Evolutionary conservation across 1,139 yeast species (phyloP).

Genomic region (Arxiozyma slooffiae): DNA sequence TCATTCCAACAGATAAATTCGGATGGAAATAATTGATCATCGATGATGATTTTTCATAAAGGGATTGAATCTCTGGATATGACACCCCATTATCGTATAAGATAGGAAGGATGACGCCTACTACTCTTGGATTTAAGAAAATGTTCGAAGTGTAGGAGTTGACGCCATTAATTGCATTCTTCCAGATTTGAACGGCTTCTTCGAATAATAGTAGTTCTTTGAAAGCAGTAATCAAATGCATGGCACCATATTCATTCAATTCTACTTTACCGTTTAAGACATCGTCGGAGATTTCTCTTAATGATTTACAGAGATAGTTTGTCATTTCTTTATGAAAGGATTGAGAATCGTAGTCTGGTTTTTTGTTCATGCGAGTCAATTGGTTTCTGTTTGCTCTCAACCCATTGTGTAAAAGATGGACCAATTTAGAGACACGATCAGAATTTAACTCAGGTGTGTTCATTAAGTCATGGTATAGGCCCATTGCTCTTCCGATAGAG

Average conservation of each 20-base stretch:
- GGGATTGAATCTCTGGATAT: constrained; percentile 48
- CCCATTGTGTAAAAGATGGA: constrained; percentile 41
- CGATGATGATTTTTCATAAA: constrained; percentile 37
- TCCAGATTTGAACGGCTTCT: constrained; percentile 49
- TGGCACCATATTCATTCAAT: constrained; percentile 45
- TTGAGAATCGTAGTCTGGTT: constrained; percentile 46
- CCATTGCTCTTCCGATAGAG: constrained; percentile 39
- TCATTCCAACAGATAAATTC: constrained; percentile 50
- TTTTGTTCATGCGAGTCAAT: constrained; percentile 40
- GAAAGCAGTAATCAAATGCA: constrained; percentile 49
- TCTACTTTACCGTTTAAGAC: constrained; percentile 33
- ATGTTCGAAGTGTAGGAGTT: constrained; percentile 26
- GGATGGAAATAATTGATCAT: constrained; percentile 36
- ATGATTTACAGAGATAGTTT: constrained; percentile 36
- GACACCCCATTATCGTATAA: constrained; percentile 53
- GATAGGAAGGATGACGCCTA: constrained; percentile 64
- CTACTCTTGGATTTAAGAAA: constrained; percentile 45
- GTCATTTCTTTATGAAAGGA: constrained; percentile 43
- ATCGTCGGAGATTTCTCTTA: constrained; percentile 43
- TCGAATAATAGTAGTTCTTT: constrained; percentile 43
- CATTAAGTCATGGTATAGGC: constrained; percentile 37
- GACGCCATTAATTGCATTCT: constrained; percentile 33
- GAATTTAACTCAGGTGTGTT: constrained; percentile 38
- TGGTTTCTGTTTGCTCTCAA: constrained; percentile 43
- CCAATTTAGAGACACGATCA: constrained; percentile 37